Percentiles rank a stretch among this genome's conserved stretches.
Conservation (phyloP, 73 alveolate species). For the Urostyla sp. region DNA sequence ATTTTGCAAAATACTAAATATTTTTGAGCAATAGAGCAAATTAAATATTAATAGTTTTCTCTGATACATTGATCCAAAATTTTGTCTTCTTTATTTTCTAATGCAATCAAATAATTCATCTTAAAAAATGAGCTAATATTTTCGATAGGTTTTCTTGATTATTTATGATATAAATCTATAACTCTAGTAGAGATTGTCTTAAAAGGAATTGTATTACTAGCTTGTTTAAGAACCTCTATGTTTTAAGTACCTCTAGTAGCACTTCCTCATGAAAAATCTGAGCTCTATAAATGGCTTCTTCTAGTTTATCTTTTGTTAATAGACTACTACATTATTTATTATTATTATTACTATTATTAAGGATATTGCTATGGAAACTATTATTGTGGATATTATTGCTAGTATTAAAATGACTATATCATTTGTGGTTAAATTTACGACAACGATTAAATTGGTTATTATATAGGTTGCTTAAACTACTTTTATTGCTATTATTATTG, state of each 20-base stretch:
- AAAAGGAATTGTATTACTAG: constrained; percentile 31
- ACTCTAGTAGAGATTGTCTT: constrained; percentile 40
- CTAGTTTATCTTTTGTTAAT: constrained; percentile 15
- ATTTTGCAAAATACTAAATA: no score
- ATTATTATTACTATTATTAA: no score
- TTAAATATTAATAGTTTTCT: no score
- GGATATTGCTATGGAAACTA: neutral
- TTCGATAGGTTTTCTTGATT: constrained; percentile 44
- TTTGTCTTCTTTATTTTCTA: constrained; percentile 11
- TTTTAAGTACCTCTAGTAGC: neutral
- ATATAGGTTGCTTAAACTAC: neutral
- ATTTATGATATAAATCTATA: constrained; percentile 29
- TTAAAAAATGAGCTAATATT: constrained; percentile 37
- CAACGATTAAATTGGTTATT: neutral
- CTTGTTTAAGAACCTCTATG: no score
- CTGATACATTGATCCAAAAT: no score
- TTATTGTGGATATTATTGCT: neutral
- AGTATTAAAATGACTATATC: neutral
- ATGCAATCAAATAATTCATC: neutral
- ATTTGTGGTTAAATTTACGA: neutral
- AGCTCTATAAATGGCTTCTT: constrained; percentile 16
- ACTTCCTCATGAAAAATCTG: neutral
- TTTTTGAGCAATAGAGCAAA: no score
- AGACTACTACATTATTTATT: neutral
- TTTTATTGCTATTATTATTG: neutral